Evolutionary conservation across 371 early-diverging fungal species (phyloP).

Genomic region (Circinella umbellata): DNA sequence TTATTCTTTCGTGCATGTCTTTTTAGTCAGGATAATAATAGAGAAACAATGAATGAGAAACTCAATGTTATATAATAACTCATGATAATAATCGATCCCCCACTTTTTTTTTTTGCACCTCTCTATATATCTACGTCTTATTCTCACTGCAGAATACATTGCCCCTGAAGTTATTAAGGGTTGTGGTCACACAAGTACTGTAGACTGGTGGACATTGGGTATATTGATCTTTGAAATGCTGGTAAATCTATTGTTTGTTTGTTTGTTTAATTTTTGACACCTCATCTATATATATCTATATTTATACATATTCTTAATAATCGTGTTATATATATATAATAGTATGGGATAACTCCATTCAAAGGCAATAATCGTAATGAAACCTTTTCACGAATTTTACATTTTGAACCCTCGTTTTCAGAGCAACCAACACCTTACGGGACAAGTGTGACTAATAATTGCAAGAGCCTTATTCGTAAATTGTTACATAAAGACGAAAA

Average conservation of each 20-base stretch:
- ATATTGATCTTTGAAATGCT: conserved; percentile 97
- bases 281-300: background rate
- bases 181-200: conserved; percentile 90
- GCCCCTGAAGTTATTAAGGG: conserved; percentile 96
- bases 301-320: background rate
- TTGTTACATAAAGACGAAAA: conserved; percentile 89
- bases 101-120: background rate
- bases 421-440: conserved; percentile 54
- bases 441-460: conserved; percentile 40
- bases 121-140: background rate
- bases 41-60: background rate
- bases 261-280: too few relatives aligned
- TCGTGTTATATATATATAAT: background rate
- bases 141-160: conserved; percentile 76
- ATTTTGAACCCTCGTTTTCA: conserved; percentile 78
- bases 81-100: too few relatives aligned
- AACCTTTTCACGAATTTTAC: conserved; percentile 86
- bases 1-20: background rate
- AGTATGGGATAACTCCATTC: conserved; percentile 89
- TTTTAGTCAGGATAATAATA: background rate
- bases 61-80: too few relatives aligned
- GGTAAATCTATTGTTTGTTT: conserved; percentile 37
- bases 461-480: conserved; percentile 81
- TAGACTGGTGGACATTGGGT: conserved; percentile 99
- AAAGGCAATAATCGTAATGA: conserved; percentile 86